Evolutionary conservation across 108 stramenopile genomes (phyloP).

Genomic region (Schizochytrium sp.): DNA sequence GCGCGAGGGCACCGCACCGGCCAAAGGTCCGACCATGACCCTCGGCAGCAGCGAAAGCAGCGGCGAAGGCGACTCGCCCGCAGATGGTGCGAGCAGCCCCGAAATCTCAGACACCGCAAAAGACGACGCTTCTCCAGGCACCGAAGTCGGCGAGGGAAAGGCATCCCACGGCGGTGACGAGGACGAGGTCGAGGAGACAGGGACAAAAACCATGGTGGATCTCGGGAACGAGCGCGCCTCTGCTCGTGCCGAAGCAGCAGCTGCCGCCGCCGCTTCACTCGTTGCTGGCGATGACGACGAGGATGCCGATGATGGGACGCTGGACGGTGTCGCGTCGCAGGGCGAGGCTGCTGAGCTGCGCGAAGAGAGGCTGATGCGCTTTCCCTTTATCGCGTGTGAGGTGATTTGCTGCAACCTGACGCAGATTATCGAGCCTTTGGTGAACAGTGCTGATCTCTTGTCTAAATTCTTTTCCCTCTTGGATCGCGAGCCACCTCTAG

Average conservation of each 20-base stretch:
- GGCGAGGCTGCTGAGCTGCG: not conserved
- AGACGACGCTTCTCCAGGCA: no score
- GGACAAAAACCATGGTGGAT: not conserved
- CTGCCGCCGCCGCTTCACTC: not conserved
- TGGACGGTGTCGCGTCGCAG: not conserved
- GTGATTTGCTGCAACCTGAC: constrained; percentile 11
- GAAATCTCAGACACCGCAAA: no score
- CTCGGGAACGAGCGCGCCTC: not conserved
- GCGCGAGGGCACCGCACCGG: not conserved
- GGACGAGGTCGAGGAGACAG: not conserved
- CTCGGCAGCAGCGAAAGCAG: not conserved
- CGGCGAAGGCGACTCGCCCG: no score
- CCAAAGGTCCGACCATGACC: not conserved
- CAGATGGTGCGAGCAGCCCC: no score
- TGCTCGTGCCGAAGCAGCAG: not conserved
- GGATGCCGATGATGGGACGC: no score
- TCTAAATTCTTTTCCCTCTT: not conserved
- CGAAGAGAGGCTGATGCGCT: not conserved
- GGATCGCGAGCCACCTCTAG: not conserved
- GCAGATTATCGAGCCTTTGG: not conserved
- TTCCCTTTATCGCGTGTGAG: not conserved
- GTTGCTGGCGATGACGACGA: not conserved
- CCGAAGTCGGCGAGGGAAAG: no score
- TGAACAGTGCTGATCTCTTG: not conserved
- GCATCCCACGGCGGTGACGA: not conserved